Evolutionary conservation across 2,329 filamentous ascomycete species (phyloP), one percentile per base, ranked within the genome.

Genomic region (Venturia effusa): DNA sequence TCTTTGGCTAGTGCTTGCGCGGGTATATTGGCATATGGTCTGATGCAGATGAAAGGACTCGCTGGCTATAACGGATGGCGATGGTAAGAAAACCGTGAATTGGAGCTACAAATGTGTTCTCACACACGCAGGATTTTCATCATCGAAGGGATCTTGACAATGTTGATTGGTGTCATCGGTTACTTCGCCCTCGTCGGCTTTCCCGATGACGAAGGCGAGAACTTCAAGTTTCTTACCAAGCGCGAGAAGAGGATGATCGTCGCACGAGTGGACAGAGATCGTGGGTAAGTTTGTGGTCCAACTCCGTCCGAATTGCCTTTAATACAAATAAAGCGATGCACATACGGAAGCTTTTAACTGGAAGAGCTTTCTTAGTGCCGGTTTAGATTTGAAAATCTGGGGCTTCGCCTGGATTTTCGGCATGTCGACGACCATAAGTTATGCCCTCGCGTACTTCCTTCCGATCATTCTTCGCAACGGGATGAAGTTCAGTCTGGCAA

Each of bases 371-470:
- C 71, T 84, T 55, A 73, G 72, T 37, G 74, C 77, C 32, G 80
- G 74, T 2, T 65, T 74, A 1, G 82, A 84, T 66, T 68, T 77
- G 63, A 84, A 84, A 68, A 75, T 84, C 61, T 84, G 82, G 81
- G 79, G 73, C 1, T 84, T 83, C 64, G 81, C 79, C 0, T 66
- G 79, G 68, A 78, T 84, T 64, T 83, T 82, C 71, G 79, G 79
- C 76, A 84, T 84, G 73, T 83, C 84, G 1, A 92, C 89, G 0
- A 89, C 88, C 11, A 83, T 89, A 61, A 82, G 82, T 1, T 94
- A 94, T 72, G 85, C 89, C 0, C 82, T 94, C 8, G 87, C 88
- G 1, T 93, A 89, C 74, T 93, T 92, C 71, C 76, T 92, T 3
- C 89, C 90, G 8, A 84, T 93, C 70, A 89, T 94, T 68, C 83